These are phyloP conservation scores for Clarireedia monteithiana DNA, from an alignment of 2,329 filamentous ascomycete genomes.

Conservation along the genomic window DNA sequence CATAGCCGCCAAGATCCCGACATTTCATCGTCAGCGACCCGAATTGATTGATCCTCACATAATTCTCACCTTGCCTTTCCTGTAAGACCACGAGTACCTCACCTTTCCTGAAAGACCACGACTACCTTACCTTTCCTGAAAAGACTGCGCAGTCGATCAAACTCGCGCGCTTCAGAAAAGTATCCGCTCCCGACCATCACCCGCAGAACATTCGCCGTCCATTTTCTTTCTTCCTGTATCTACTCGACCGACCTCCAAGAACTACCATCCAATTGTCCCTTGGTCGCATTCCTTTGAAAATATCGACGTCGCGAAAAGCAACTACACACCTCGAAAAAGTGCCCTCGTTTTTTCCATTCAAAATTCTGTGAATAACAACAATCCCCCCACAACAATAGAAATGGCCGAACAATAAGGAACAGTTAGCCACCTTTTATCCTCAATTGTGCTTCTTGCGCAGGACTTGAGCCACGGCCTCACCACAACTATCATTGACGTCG, in stretches of 20 bases:
- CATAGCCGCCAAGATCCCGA: no score
- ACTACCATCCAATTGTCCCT: no score
- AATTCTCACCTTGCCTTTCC: background rate
- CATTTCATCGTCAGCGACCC: background rate
- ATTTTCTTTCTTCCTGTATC: background rate
- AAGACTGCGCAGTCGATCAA: conserved; percentile 2
- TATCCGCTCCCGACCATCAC: no score
- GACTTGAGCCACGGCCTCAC: background rate
- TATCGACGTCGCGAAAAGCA: background rate
- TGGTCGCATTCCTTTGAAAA: background rate
- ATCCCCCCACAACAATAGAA: background rate
- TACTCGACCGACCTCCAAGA: background rate
- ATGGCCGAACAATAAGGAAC: no score
- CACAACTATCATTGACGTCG: background rate
- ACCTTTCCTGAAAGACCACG: background rate
- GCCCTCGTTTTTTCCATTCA: background rate
- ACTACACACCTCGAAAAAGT: background rate
- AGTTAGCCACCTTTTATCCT: background rate
- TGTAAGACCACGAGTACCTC: background rate
- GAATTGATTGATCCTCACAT: background rate
- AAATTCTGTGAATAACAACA: background rate
- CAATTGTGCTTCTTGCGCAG: conserved; percentile 1
- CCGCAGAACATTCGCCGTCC: background rate
- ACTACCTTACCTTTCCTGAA: background rate
- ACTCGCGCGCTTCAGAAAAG: conserved; percentile 1